Percentiles rank a stretch among this genome's conserved stretches.
Evolutionary conservation across 176 grass and related monocot genomes (phyloP).

Genomic region (Triticum monococcum): DNA sequence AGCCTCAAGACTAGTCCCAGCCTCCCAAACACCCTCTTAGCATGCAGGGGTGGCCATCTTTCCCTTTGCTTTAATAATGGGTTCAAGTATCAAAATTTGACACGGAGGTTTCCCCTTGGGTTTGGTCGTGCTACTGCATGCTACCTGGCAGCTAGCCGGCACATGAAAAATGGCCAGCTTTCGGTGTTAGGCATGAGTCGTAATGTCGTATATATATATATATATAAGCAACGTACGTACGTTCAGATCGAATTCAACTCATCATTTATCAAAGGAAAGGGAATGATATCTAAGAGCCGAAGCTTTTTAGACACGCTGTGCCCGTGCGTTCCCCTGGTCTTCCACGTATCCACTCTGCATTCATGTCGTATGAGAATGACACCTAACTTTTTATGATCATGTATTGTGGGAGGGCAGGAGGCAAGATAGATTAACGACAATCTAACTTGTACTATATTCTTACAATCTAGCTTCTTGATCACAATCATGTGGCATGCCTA

Average conservation of each 20-base stretch:
- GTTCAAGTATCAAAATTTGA: conserved; percentile 52
- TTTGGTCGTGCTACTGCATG: neutral
- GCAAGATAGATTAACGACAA: conserved; percentile 8
- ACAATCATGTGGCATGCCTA: neutral
- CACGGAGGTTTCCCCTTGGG: conserved; percentile 31
- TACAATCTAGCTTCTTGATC: neutral
- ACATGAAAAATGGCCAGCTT: neutral
- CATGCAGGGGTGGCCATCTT: neutral
- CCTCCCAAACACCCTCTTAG: too few species aligned
- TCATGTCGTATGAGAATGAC: neutral
- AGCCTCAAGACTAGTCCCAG: too few species aligned
- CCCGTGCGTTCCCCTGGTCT: conserved; percentile 4
- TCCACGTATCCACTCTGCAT: conserved; percentile 29
- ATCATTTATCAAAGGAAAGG: conserved; percentile 16
- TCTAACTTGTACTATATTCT: neutral
- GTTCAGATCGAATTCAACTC: conserved; percentile 31
- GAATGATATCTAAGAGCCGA: neutral
- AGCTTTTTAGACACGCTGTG: conserved; percentile 34
- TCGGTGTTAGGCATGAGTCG: conserved; percentile 39
- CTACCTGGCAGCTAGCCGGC: conserved; percentile 33
- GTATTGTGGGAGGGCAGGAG: conserved; percentile 14
- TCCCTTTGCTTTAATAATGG: conserved; percentile 41
- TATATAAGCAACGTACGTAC: neutral
- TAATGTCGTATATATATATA: neutral
- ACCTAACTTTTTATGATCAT: conserved; percentile 30